Evolutionary conservation across 2,329 filamentous ascomycete genomes (phyloP).

Genomic region (Hymenoscyphus repandus): DNA sequence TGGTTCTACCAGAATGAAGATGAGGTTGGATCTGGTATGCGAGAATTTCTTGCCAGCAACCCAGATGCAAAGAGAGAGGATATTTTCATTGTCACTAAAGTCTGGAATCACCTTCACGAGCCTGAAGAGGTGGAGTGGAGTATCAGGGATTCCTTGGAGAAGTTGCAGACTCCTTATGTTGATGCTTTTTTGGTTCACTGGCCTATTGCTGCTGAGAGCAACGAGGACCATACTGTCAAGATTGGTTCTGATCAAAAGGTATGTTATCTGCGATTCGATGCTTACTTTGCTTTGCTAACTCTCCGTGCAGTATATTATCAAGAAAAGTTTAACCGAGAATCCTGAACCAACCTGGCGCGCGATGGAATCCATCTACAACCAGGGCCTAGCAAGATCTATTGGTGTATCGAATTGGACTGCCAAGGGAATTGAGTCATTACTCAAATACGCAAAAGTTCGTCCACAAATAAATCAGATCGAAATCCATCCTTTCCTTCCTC

Average conservation of each 20-base stretch:
- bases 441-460: constrained; percentile 41
- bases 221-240: constrained; percentile 57
- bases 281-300: constrained; percentile 7
- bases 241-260: constrained; percentile 49
- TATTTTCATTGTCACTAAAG: constrained; percentile 79
- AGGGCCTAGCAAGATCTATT: constrained; percentile 54
- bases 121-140: constrained; percentile 59
- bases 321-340: constrained; percentile 61
- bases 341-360: constrained; percentile 65
- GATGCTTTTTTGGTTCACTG: constrained; percentile 81
- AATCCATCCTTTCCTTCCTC: constrained; percentile 67
- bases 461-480: constrained; percentile 55
- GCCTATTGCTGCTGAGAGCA: constrained; percentile 74
- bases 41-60: constrained; percentile 56
- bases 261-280: constrained; percentile 8
- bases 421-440: constrained; percentile 48
- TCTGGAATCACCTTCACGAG: constrained; percentile 74
- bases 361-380: constrained; percentile 61
- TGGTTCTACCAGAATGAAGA: constrained; percentile 79
- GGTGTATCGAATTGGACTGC: constrained; percentile 57
- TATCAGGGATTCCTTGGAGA: constrained; percentile 66
- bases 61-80: constrained; percentile 69
- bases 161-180: constrained; percentile 71
- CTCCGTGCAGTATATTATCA: constrained; percentile 48
- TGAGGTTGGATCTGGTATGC: constrained; percentile 73